Conservation (phyloP, 805 yeast species). For the Sungouiella thailandica region DNA sequence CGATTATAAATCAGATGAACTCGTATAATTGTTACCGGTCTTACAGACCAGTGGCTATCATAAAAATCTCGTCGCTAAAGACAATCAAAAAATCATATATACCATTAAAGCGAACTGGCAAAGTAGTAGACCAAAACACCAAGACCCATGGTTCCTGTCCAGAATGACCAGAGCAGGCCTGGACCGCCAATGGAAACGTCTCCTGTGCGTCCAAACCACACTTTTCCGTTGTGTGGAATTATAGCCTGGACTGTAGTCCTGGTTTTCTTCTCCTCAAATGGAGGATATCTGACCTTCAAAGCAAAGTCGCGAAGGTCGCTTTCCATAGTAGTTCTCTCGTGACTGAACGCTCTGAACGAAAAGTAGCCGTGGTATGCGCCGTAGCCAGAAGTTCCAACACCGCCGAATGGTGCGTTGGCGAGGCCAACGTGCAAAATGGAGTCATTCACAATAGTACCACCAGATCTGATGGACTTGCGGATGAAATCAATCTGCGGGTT, state of each 20-base stretch:
- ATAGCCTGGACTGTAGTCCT: slow-evolving; percentile 21
- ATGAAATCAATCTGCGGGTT: slow-evolving; percentile 41
- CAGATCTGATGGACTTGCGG: slow-evolving; percentile 57
- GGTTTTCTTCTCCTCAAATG: slow-evolving; percentile 39
- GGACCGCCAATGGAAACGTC: slow-evolving; percentile 34
- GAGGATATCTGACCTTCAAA: slow-evolving; percentile 63
- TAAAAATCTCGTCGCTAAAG: too few relatives aligned
- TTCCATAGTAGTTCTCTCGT: slow-evolving; percentile 60
- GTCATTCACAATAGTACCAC: slow-evolving; percentile 69
- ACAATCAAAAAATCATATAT: not conserved
- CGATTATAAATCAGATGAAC: too few relatives aligned
- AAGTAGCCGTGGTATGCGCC: slow-evolving; percentile 78
- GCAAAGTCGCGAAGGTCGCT: slow-evolving; percentile 59
- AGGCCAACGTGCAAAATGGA: slow-evolving; percentile 66
- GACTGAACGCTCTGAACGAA: slow-evolving; percentile 65
- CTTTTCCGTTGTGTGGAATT: slow-evolving; percentile 25
- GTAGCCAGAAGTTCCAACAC: slow-evolving; percentile 77
- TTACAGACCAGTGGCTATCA: too few relatives aligned
- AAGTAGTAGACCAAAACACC: slow-evolving; percentile 21
- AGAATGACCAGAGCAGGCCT: slow-evolving; percentile 23
- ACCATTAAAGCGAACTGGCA: slow-evolving; percentile 3
- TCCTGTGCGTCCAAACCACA: slow-evolving; percentile 37
- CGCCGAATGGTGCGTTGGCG: slow-evolving; percentile 80
- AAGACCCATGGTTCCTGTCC: slow-evolving; percentile 29
- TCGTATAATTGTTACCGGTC: too few relatives aligned